Evolutionary conservation across 1,139 yeast species (phyloP), one percentile per base, ranked within the genome.

Genomic region (Diutina rugosa): DNA sequence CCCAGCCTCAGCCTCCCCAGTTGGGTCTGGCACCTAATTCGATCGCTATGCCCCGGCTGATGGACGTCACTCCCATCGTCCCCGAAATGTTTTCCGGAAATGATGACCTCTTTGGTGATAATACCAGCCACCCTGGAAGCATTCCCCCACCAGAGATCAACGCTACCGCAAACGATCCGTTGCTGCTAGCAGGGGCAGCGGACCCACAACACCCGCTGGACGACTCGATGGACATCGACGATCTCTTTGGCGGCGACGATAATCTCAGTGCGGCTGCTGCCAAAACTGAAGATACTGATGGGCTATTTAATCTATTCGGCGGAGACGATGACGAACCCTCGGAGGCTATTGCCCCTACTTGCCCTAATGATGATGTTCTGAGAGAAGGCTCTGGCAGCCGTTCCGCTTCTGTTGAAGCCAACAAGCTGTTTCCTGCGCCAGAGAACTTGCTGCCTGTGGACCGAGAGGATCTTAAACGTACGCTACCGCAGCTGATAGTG

Each of bases 151-250:
- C 46, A 6, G 26, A 44, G 7, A 44, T 44, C 6, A 35, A 35
- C 10, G 4, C 26, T 4, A 18, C 46, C 21, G 26, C 41, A 10
- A 12, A 12, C 16, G 41, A 35, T 10, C 41, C 41, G 41, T 35
- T 35, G 14, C 41, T 9, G 41, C 41, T 35, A 12, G 41, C 26
- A 21, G 26, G 26, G 4, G 26, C 26, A 21, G 26, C 26, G 26
- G 26, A 21, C 26, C 41, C 41, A 3, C 41, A 21, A 21, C 26
- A 35, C 41, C n/a, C 41, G 3, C 53, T 49, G 53, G 53, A 49
- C n/a, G 53, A 49, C 10, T 49, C 53, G 12, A 49, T 49, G 53
- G 53, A 49, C 10, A 49, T 49, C 1, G 47, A 41, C 21, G 55
- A 52, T 16, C 29, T 52, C 7, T 52, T 52, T 28, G 55, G 55